phyloP scores from a whole-genome alignment of 2,329 filamentous ascomycete genomes.

The Penicillium sp. region DNA sequence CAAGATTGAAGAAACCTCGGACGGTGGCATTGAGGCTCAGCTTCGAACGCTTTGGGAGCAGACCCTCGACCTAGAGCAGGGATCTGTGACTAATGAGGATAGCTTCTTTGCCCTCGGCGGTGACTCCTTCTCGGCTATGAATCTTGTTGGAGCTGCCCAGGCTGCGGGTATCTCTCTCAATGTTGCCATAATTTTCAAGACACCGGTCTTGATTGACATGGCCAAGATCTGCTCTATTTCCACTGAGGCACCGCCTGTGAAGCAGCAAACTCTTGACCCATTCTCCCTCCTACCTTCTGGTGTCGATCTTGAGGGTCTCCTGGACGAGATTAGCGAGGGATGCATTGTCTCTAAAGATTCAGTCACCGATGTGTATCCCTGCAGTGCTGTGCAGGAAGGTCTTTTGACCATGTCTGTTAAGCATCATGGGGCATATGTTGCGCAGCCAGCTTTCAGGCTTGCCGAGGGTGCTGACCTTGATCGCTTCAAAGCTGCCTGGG shows the following conservation, averaged over 20 bases:
- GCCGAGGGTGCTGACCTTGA: slow-evolving; percentile 39
- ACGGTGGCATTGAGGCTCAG: slow-evolving; percentile 28
- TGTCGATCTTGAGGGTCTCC: slow-evolving; percentile 16
- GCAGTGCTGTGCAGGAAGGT: slow-evolving; percentile 47
- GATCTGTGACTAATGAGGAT: slow-evolving; percentile 44
- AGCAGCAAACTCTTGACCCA: slow-evolving; percentile 14
- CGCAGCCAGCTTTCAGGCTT: slow-evolving; percentile 47
- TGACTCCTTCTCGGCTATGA: slow-evolving; percentile 51
- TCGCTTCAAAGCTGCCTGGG: slow-evolving; percentile 50
- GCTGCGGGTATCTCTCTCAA: slow-evolving; percentile 42
- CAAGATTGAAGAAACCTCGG: slow-evolving; percentile 23
- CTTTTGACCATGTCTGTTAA: slow-evolving; percentile 51
- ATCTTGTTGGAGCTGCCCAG: slow-evolving; percentile 44
- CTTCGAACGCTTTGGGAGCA: slow-evolving; percentile 41
- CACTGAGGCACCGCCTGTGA: not conserved
- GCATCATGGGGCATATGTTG: slow-evolving; percentile 50
- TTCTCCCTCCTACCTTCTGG: slow-evolving; percentile 32
- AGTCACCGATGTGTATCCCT: slow-evolving; percentile 45
- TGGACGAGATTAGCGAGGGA: slow-evolving; percentile 31
- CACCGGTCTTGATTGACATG: slow-evolving; percentile 47
- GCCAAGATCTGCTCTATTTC: slow-evolving; percentile 30
- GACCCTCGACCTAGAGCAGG: slow-evolving; percentile 38
- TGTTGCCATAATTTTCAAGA: slow-evolving; percentile 47
- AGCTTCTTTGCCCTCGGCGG: slow-evolving; percentile 50
- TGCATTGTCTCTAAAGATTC: slow-evolving; percentile 31